phyloP scores from a whole-genome alignment of 192 early-diverging fungal species.

The Lunasporangiospora selenospora region DNA sequence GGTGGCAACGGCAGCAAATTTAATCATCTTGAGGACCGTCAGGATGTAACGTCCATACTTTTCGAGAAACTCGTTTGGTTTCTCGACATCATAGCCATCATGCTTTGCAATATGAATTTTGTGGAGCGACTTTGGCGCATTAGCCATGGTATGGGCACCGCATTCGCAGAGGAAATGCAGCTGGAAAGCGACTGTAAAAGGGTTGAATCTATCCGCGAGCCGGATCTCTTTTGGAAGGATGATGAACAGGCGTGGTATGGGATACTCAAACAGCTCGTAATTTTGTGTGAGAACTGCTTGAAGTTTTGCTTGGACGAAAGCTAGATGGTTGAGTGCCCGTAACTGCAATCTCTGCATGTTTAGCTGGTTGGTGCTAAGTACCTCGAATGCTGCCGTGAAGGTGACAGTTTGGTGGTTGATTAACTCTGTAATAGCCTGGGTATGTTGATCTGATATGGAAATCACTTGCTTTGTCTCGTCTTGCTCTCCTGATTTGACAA shows the following conservation, averaged over 20 bases:
- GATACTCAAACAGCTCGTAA: conserved; percentile 6
- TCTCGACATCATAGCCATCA: neutral
- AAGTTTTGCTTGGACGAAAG: no score
- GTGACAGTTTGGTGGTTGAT: no score
- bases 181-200: conserved; percentile 6
- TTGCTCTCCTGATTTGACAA: no score
- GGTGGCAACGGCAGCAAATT: neutral
- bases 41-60: conserved; percentile 1
- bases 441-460: no score
- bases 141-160: neutral
- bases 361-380: no score
- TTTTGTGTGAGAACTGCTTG: conserved; percentile 15
- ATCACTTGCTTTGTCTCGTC: no score
- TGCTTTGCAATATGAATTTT: conserved; percentile 5
- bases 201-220: neutral
- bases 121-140: neutral
- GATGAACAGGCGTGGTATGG: conserved; percentile 13
- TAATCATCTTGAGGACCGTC: neutral
- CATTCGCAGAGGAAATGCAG: conserved; percentile 6
- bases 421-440: no score
- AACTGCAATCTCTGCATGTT: no score
- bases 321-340: no score
- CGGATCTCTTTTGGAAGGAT: neutral
- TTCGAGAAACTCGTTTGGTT: conserved; percentile 5
- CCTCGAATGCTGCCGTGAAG: no score